A percentile compares a stretch with the other conserved stretches of the same genome.
Evolutionary conservation across 2,329 filamentous ascomycete genomes (phyloP).

Genomic region (Epichloe bromicola): DNA sequence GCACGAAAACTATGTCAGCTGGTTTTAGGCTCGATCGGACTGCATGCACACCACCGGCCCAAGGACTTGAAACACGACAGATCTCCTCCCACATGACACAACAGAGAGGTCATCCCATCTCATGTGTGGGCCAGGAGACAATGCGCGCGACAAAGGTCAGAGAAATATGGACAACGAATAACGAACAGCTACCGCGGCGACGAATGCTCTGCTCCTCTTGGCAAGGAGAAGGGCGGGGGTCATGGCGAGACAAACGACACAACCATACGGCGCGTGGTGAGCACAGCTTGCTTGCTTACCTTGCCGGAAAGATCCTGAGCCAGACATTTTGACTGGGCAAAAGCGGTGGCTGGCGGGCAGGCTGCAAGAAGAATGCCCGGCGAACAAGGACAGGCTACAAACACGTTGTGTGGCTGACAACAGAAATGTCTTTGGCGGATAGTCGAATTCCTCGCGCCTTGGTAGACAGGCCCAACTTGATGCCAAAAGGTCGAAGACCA

Average conservation of each 20-base stretch:
- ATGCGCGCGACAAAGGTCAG: slow-evolving; percentile 1
- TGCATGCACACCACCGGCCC: not conserved
- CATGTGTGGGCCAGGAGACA: slow-evolving; percentile 2
- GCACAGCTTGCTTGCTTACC: slow-evolving; percentile 5
- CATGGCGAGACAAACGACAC: not conserved
- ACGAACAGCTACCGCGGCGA: not conserved
- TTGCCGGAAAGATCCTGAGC: slow-evolving; percentile 6
- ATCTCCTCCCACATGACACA: slow-evolving; percentile 8
- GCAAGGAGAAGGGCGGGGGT: not conserved
- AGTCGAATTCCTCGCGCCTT: not conserved
- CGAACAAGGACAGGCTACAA: not conserved
- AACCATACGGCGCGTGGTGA: not conserved
- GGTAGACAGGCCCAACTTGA: slow-evolving; percentile 1
- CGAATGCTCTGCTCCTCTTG: not conserved
- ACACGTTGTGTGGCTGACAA: not conserved
- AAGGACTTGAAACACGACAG: slow-evolving; percentile 13
- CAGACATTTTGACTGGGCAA: slow-evolving; percentile 8
- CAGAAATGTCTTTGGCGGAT: not conserved
- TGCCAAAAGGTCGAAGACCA: not conserved
- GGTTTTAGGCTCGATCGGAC: slow-evolving; percentile 1
- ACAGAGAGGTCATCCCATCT: slow-evolving; percentile 1
- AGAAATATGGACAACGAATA: not conserved
- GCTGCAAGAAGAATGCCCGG: not conserved
- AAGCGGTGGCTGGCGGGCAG: not conserved
- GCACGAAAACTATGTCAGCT: slow-evolving; percentile 5